Conservation (phyloP, 768 basidiomycete genomes). For the Hemileccinum rubropunctum region DNA sequence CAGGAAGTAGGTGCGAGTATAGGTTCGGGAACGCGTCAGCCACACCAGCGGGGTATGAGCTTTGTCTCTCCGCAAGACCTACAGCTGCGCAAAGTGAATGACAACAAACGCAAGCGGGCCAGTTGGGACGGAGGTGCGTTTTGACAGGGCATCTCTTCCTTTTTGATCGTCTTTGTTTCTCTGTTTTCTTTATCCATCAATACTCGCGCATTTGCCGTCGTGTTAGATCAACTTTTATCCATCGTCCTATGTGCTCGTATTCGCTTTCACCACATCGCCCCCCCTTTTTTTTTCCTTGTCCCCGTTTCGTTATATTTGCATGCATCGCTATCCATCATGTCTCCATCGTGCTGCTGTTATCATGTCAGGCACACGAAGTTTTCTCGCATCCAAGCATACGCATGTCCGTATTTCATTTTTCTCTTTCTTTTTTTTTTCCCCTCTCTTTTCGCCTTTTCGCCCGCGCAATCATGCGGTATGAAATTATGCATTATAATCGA, state of each 20-base stretch:
- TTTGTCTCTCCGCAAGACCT: conserved; percentile 54
- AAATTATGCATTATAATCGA: conserved; percentile 29
- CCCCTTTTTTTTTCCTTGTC: neutral
- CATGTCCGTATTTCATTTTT: conserved; percentile 6
- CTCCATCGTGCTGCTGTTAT: conserved; percentile 5
- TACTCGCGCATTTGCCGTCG: conserved; percentile 11
- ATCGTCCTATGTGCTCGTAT: neutral
- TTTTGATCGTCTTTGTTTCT: neutral
- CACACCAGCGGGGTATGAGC: conserved; percentile 49
- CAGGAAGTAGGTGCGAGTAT: conserved; percentile 8
- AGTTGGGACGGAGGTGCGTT: conserved; percentile 52
- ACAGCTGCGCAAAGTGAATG: conserved; percentile 43
- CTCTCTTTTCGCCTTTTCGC: neutral
- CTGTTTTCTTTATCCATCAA: conserved; percentile 11
- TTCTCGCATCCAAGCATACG: conserved; percentile 14
- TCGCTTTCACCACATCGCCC: conserved; percentile 9
- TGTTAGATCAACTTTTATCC: neutral
- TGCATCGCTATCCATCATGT: conserved; percentile 26
- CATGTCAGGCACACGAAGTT: conserved; percentile 5
- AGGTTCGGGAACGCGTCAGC: conserved; percentile 10
- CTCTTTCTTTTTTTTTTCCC: neutral
- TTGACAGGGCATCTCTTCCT: conserved; percentile 8
- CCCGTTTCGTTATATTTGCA: conserved; percentile 9
- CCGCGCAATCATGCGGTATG: conserved; percentile 15
- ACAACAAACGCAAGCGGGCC: conserved; percentile 56